phyloP scores from a whole-genome alignment of 2,329 filamentous ascomycete species.

The Fusarium ambrosium region DNA sequence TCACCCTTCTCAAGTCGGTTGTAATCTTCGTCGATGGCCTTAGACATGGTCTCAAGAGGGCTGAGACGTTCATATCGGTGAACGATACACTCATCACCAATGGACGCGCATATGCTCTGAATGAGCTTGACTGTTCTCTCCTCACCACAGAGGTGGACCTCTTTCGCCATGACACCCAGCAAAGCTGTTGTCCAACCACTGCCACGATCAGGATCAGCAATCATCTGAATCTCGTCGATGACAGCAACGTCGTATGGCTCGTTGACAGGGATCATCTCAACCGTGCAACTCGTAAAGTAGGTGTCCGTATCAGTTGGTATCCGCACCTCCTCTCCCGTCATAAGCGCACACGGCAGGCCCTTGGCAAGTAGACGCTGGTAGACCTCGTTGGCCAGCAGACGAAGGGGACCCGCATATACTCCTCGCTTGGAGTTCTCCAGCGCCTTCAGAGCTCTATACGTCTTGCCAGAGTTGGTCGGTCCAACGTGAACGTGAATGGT shows the following conservation, averaged over 20 bases:
- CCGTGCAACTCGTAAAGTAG: conserved; percentile 86
- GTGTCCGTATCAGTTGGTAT: conserved; percentile 70
- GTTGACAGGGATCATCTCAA: conserved; percentile 82
- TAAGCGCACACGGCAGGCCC: conserved; percentile 80
- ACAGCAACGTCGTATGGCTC: conserved; percentile 85
- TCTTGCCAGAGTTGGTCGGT: conserved; percentile 98
- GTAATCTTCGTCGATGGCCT: conserved; percentile 75
- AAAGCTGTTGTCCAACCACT: conserved; percentile 96
- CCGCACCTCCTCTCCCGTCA: conserved; percentile 93
- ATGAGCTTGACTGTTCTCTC: conserved; percentile 85
- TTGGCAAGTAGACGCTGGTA: conserved; percentile 87
- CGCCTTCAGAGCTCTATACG: conserved; percentile 90
- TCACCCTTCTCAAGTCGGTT: conserved; percentile 85
- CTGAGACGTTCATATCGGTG: conserved; percentile 89
- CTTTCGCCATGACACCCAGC: conserved; percentile 86
- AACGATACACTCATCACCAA: conserved; percentile 86
- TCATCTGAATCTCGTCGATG: conserved; percentile 99
- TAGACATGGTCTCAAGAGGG: conserved; percentile 75
- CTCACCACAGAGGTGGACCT: conserved; percentile 95
- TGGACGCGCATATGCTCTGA: conserved; percentile 79
- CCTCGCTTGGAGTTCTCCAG: conserved; percentile 82
- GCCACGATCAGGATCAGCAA: conserved; percentile 82
- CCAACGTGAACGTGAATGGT: conserved; percentile 94
- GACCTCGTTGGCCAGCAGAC: conserved; percentile 93
- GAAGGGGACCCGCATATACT: conserved; percentile 90